A percentile compares a stretch with the other conserved stretches of the same genome.
Conservation (phyloP, 495 filamentous ascomycete genomes). For the Talaromyces adpressus region DNA sequence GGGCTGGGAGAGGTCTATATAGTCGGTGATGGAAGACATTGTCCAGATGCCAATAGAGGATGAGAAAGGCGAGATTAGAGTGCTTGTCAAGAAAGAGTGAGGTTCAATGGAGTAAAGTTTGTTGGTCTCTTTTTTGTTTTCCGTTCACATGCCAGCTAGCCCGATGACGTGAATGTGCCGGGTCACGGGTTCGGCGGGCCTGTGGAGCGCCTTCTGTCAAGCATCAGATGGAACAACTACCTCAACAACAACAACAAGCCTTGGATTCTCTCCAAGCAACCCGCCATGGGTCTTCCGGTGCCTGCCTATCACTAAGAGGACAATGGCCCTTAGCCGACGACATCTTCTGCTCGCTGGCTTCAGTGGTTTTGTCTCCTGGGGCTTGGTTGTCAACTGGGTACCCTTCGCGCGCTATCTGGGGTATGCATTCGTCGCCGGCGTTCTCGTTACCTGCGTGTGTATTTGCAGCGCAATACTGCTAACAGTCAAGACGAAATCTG, state of each 20-base stretch:
- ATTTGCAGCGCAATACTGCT: constrained; percentile 51
- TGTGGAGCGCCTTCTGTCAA: not conserved
- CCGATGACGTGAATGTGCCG: constrained; percentile 34
- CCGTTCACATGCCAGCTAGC: not conserved
- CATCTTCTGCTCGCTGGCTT: constrained; percentile 65
- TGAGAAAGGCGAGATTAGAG: not conserved
- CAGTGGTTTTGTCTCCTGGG: constrained; percentile 78
- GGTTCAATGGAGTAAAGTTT: constrained; percentile 21
- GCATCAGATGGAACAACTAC: not conserved
- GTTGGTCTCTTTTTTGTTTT: not conserved
- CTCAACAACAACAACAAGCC: not conserved
- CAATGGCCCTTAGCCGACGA: constrained; percentile 73
- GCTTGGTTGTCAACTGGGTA: constrained; percentile 69
- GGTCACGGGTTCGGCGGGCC: constrained; percentile 10
- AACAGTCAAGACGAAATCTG: constrained; percentile 44
- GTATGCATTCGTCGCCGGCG: constrained; percentile 68
- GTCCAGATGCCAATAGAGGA: not conserved
- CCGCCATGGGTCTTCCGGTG: constrained; percentile 28
- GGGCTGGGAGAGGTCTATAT: constrained; percentile 39
- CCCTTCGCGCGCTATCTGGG: constrained; percentile 72
- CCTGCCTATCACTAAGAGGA: constrained; percentile 26
- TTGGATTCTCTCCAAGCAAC: not conserved
- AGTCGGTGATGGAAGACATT: constrained; percentile 34
- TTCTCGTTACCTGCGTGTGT: constrained; percentile 43
- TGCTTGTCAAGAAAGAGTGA: constrained; percentile 24